phyloP scores from a whole-genome alignment of 2,329 filamentous ascomycete species.

The Pezicula radicicola region DNA sequence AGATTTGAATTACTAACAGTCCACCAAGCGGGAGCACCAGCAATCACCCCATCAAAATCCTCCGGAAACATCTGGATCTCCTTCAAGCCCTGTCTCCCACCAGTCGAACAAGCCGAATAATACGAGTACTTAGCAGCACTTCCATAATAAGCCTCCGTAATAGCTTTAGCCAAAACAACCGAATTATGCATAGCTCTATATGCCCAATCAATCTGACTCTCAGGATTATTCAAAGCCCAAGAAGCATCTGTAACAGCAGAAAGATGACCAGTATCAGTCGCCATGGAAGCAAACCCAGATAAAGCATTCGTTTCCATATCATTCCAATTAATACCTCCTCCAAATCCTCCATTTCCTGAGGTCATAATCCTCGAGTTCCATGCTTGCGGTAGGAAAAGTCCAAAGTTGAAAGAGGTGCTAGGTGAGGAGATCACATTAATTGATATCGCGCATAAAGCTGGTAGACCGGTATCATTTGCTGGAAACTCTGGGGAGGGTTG shows the following conservation, averaged over 20 bases:
- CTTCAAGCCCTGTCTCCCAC: conserved; percentile 43
- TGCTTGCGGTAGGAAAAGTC: conserved; percentile 32
- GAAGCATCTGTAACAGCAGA: conserved; percentile 26
- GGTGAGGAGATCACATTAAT: conserved; percentile 32
- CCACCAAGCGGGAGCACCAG: conserved; percentile 31
- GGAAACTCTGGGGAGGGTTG: conserved; percentile 22
- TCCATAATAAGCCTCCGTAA: conserved; percentile 9
- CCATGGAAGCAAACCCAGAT: conserved; percentile 39
- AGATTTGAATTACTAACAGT: background rate
- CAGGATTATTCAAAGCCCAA: conserved; percentile 38
- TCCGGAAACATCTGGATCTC: conserved; percentile 39
- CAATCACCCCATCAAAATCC: conserved; percentile 45
- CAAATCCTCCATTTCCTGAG: conserved; percentile 43
- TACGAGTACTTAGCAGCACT: conserved; percentile 33
- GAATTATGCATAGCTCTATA: conserved; percentile 14
- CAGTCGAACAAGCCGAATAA: conserved; percentile 45
- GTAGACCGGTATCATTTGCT: conserved; percentile 31
- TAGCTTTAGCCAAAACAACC: conserved; percentile 4
- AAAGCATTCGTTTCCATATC: conserved; percentile 37
- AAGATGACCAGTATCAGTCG: conserved; percentile 42
- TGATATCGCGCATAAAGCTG: conserved; percentile 33
- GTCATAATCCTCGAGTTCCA: conserved; percentile 35
- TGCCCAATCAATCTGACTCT: conserved; percentile 31
- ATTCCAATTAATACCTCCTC: conserved; percentile 43
- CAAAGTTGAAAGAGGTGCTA: conserved; percentile 34